phyloP scores from a whole-genome alignment of 495 filamentous ascomycete genomes.

The Amphirosellinia nigrospora region DNA sequence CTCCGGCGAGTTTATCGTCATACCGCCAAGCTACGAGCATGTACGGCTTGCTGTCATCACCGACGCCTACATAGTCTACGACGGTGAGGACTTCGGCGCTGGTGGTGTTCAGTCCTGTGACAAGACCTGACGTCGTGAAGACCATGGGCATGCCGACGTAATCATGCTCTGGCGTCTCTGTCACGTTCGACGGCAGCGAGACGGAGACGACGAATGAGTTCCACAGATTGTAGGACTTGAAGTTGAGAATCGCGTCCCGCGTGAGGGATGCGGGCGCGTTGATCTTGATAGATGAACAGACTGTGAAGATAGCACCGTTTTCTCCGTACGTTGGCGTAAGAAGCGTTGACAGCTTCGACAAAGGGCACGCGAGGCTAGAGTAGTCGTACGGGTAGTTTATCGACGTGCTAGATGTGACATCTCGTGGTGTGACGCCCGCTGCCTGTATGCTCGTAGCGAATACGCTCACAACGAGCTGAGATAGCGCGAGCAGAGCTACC shows the following conservation, averaged over 20 bases:
- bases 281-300: constrained; percentile 36
- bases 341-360: constrained; percentile 22
- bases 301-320: constrained; percentile 36
- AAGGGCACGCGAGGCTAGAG: constrained; percentile 13
- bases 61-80: constrained; percentile 11
- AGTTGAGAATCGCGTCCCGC: constrained; percentile 33
- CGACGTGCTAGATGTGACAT: background rate
- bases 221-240: constrained; percentile 34
- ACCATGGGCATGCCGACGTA: constrained; percentile 37
- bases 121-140: constrained; percentile 35
- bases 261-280: constrained; percentile 20
- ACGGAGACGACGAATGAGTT: constrained; percentile 38
- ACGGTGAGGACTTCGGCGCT: constrained; percentile 36
- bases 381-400: constrained; percentile 9
- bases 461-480: background rate
- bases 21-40: constrained; percentile 31
- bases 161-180: constrained; percentile 29
- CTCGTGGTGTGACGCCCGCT: background rate
- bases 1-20: constrained; percentile 29
- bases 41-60: constrained; percentile 22
- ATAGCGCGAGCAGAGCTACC: background rate
- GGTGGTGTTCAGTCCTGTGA: constrained; percentile 36
- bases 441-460: background rate
- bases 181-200: constrained; percentile 35
- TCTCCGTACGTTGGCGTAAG: constrained; percentile 38